phyloP scores from a whole-genome alignment of 1,139 yeast genomes.

The Zygosaccharomyces pseudobailii region DNA sequence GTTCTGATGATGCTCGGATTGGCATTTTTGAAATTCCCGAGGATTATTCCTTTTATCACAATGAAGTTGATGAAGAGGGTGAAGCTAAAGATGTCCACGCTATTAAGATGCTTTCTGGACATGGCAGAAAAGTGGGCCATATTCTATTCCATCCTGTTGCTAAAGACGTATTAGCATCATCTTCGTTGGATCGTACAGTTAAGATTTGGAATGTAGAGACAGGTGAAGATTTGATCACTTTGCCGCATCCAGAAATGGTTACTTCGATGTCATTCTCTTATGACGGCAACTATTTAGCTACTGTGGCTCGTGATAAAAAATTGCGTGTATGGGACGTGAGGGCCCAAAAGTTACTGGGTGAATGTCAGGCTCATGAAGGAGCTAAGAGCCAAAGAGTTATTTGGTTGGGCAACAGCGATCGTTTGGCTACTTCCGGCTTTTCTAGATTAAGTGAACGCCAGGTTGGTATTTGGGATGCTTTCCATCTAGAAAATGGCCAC shows the following conservation, averaged over 20 bases:
- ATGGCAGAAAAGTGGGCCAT: conserved; percentile 91
- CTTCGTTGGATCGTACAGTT: conserved; percentile 85
- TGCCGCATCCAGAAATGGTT: conserved; percentile 83
- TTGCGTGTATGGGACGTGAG: conserved; percentile 90
- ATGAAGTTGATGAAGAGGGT: conserved; percentile 55
- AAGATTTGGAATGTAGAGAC: conserved; percentile 84
- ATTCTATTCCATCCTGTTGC: conserved; percentile 88
- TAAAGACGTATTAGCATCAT: conserved; percentile 75
- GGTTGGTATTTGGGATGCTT: conserved; percentile 86
- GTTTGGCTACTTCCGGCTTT: conserved; percentile 91
- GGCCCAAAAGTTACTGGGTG: conserved; percentile 64
- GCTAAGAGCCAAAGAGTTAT: conserved; percentile 84
- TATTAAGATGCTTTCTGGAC: conserved; percentile 68
- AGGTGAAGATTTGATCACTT: conserved; percentile 65
- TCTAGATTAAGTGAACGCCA: conserved; percentile 92
- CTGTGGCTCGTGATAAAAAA: conserved; percentile 88
- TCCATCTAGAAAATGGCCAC: conserved; percentile 70
- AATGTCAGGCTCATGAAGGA: conserved; percentile 88
- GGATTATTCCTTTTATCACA: conserved; percentile 59
- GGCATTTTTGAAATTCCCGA: conserved; percentile 84
- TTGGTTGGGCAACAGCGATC: conserved; percentile 85
- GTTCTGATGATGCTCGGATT: conserved; percentile 89
- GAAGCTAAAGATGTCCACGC: conserved; percentile 70
- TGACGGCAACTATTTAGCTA: conserved; percentile 80
- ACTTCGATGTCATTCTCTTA: conserved; percentile 87